Conservation (phyloP, 352 stramenopile species). For the Elongisporangium undulatum region DNA sequence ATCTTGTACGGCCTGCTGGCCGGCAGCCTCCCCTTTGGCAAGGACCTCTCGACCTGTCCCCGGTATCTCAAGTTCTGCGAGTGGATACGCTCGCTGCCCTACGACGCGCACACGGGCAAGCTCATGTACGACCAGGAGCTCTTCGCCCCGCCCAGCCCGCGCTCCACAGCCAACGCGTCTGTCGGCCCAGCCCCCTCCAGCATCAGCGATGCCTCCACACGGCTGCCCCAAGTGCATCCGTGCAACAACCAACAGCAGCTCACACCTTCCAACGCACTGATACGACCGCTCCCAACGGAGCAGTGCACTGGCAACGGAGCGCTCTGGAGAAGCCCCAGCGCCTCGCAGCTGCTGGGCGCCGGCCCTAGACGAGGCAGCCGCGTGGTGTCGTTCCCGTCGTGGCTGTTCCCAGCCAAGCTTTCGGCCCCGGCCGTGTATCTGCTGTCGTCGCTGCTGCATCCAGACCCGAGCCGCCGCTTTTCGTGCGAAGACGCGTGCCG, state of each 20-base stretch:
- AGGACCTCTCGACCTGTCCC: slow-evolving; percentile 91
- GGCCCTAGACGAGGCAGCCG: slow-evolving; percentile 27
- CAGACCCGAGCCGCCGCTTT: slow-evolving; percentile 71
- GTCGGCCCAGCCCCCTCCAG: neutral
- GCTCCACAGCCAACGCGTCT: neutral
- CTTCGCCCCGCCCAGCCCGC: slow-evolving; percentile 25
- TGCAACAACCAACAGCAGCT: slow-evolving; percentile 9
- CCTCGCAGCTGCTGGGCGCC: slow-evolving; percentile 4
- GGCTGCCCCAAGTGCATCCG: neutral
- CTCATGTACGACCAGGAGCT: slow-evolving; percentile 48
- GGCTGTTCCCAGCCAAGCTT: slow-evolving; percentile 81
- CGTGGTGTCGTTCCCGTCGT: slow-evolving; percentile 67
- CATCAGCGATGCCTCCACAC: neutral
- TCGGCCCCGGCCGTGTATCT: slow-evolving; percentile 59
- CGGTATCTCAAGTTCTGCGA: slow-evolving; percentile 94
- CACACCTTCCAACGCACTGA: slow-evolving; percentile 12
- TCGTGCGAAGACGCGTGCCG: slow-evolving; percentile 84
- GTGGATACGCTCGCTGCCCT: slow-evolving; percentile 78
- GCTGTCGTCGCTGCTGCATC: slow-evolving; percentile 77
- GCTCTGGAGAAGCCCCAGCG: neutral
- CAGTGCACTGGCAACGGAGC: slow-evolving; percentile 7
- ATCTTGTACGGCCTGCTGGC: slow-evolving; percentile 92
- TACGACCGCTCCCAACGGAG: neutral
- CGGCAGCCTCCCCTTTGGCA: slow-evolving; percentile 93
- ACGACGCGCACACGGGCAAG: slow-evolving; percentile 60